These are phyloP conservation scores for Stemphylium beticola DNA, from an alignment of 2,329 filamentous ascomycete genomes.

Conservation along the genomic window DNA sequence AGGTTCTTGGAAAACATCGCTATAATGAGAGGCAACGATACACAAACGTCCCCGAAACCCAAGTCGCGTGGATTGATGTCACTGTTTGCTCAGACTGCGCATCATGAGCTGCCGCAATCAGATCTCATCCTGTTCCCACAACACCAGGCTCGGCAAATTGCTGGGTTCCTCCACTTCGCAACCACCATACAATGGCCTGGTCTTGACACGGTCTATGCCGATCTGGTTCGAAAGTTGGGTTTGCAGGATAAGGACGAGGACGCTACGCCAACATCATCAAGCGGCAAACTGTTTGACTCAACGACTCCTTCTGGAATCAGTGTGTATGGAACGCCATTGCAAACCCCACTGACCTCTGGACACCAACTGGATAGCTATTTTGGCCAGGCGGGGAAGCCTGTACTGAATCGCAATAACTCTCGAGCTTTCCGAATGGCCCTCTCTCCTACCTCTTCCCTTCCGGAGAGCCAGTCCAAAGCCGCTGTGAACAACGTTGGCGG, in stretches of 20 bases:
- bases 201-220: conserved; percentile 45
- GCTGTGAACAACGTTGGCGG: conserved; percentile 50
- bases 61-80: conserved; percentile 39
- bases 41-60: conserved; percentile 20
- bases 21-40: conserved; percentile 41
- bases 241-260: conserved; percentile 24
- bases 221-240: conserved; percentile 47
- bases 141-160: conserved; percentile 51
- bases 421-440: conserved; percentile 42
- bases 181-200: conserved; percentile 58
- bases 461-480: conserved; percentile 20
- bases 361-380: conserved; percentile 45
- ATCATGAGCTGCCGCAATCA: conserved; percentile 26
- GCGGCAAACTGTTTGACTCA: conserved; percentile 31
- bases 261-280: conserved; percentile 21
- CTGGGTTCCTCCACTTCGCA: conserved; percentile 59
- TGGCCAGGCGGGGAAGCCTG: conserved; percentile 36
- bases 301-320: conserved; percentile 41
- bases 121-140: conserved; percentile 45
- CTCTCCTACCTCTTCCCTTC: conserved; percentile 24
- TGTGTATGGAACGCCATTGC: conserved; percentile 48
- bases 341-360: conserved; percentile 41
- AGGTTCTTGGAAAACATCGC: conserved; percentile 61
- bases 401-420: conserved; percentile 32
- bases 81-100: conserved; percentile 29